Evolutionary conservation across 768 basidiomycete genomes (phyloP), one percentile per base, ranked within the genome.

Genomic region (Mycena vitilis): DNA sequence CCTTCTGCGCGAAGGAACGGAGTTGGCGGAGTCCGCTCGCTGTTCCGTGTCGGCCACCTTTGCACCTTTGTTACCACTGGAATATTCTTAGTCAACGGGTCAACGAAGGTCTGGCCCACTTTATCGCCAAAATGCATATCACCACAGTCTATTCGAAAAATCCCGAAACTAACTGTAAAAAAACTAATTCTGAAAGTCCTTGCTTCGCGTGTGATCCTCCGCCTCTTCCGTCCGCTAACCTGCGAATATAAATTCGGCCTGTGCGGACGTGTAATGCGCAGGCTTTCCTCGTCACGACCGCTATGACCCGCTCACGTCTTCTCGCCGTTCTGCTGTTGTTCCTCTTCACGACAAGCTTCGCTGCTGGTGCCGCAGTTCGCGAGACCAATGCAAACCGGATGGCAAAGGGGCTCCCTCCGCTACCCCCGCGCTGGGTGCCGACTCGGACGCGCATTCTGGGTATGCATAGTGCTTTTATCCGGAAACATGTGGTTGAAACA

Each of bases 301-400:
- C 51, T 22, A 66, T 60, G 65, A 15, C 40, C n/a, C 58, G 58
- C 34, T 4, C 40, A 15, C 58, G 58, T 38, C 13, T 56, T 49
- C 47, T 66, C 11, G 25, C 38, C 47, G 48, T 25, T 42, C 1
- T 37, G n/a, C 42, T 60, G 20, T 49, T 59, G 45, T 25, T 37
- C 34, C 42, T 65, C 16, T 8, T 52, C 25, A 36, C 47, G 48
- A 30, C 49, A 60, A 52, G 34, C 38, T 20, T 44, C 25, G 4
- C 54, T 45, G 25, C n/a, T 5, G 30, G 36, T n/a, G 62, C 63
- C 16, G 56, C 63, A 34, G 56, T 48, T 49, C 65, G 65, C 36
- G 60, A 66, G 56, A 66, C 65, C 6, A 66, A 66, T 40, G 65
- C 53, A 13, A 34, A 61, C 22, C 59, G 65, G 36, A 60, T 66